Evolutionary conservation across 2,329 filamentous ascomycete genomes (phyloP).

Genomic region (Cladosporium sp.): DNA sequence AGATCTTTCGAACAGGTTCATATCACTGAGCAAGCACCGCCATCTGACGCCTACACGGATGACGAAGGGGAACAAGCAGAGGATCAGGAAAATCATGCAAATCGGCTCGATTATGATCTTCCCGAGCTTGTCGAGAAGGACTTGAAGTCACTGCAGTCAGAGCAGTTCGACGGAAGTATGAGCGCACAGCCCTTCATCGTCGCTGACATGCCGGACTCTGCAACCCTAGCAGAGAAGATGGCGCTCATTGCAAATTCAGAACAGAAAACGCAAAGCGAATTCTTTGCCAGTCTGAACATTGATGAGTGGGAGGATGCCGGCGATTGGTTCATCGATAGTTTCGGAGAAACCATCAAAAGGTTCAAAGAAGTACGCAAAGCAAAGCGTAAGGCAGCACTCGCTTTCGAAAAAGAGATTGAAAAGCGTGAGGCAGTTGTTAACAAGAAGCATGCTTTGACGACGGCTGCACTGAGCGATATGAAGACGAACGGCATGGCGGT

Average conservation of each 20-base stretch:
- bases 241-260: conserved; percentile 9
- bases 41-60: background rate
- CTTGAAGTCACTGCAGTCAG: conserved; percentile 24
- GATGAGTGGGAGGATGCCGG: conserved; percentile 59
- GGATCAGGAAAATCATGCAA: background rate
- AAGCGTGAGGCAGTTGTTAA: conserved; percentile 48
- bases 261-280: conserved; percentile 38
- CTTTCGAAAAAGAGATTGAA: conserved; percentile 53
- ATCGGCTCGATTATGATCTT: conserved; percentile 25
- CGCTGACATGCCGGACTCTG: conserved; percentile 9
- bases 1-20: background rate
- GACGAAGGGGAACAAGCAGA: background rate
- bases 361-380: conserved; percentile 50
- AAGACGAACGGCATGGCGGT: conserved; percentile 50
- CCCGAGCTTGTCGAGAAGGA: conserved; percentile 24
- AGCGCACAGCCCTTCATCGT: conserved; percentile 15
- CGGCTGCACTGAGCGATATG: conserved; percentile 40
- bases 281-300: conserved; percentile 50
- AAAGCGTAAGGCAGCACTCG: conserved; percentile 48
- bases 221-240: conserved; percentile 23
- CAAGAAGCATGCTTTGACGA: conserved; percentile 44
- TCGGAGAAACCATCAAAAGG: conserved; percentile 46
- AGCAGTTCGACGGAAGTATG: conserved; percentile 27
- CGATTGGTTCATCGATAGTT: conserved; percentile 55
- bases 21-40: background rate